Conservation (phyloP, 345 rosid species). For the Boechera retrofracta region DNA sequence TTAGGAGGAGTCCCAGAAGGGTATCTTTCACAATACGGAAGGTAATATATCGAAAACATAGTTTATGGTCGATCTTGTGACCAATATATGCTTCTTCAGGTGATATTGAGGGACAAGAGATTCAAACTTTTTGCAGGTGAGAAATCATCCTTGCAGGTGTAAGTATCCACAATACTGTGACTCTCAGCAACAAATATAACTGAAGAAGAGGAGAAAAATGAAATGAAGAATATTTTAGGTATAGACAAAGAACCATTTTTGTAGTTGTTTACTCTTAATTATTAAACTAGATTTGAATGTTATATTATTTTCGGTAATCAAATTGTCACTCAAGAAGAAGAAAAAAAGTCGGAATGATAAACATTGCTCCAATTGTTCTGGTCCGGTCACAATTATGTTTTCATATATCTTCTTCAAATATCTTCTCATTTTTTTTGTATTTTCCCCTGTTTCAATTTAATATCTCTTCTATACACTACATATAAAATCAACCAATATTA, state of each 20-base stretch:
- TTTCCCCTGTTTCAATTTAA: no score
- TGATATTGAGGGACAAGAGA: slow-evolving; percentile 13
- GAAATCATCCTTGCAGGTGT: slow-evolving; percentile 71
- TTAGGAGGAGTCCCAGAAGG: slow-evolving; percentile 75
- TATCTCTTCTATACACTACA: no score
- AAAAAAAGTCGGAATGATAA: no score
- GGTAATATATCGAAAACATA: slow-evolving; percentile 48
- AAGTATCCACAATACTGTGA: slow-evolving; percentile 78
- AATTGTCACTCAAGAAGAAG: no score
- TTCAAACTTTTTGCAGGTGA: slow-evolving; percentile 59
- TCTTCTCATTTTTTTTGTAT: no score
- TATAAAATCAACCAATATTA: no score
- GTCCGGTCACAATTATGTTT: no score
- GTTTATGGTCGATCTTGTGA: not conserved
- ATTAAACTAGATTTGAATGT: not conserved
- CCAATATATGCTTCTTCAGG: not conserved
- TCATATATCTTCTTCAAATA: no score
- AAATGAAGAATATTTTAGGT: not conserved
- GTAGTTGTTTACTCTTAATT: not conserved
- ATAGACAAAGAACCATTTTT: not conserved
- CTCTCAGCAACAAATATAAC: slow-evolving; percentile 51
- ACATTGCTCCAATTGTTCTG: no score
- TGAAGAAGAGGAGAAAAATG: not conserved
- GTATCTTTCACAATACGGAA: slow-evolving; percentile 93
- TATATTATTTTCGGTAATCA: not conserved